Evolutionary conservation across 2,329 filamentous ascomycete species (phyloP), one percentile per base, ranked within the genome.

Genomic region (Rhytidhysteron rufulum): DNA sequence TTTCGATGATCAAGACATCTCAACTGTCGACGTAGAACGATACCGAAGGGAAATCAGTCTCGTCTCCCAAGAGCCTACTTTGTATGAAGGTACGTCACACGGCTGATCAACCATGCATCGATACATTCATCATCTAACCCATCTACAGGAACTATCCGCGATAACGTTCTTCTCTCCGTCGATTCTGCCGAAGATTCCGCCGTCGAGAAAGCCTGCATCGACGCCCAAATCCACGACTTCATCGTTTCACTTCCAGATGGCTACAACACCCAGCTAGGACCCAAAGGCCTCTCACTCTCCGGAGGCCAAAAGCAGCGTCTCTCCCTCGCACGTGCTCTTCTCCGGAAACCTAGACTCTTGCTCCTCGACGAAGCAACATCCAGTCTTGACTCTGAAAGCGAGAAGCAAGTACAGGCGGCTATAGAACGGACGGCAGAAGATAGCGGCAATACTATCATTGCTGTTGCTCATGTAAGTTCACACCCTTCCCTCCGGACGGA

Each of bases 51-150:
- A 65, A 10, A 47, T 74, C 35, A 65, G 66, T 8, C 64, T 74
- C 6, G 71, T 74, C 4, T 55, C 58, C 4, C 71, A 74, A 44
- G 71, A 74, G 39, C 68, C 71, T 11, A 67, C 65, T 0, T 60
- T 74, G 5, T 73, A 70, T 47, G 62, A 70, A 55, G 67, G 6
- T 17, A 13, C 4, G 5, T 16, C 4, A 31, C 29, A 5, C n/a
- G n/a, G n/a, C n/a, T n/a, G n/a, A n/a, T n/a, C n/a, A n/a, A n/a
- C n/a, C n/a, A n/a, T n/a, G n/a, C n/a, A n/a, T n/a, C n/a, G n/a
- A n/a, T n/a, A n/a, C n/a, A n/a, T n/a, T n/a, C n/a, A n/a, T n/a
- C n/a, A n/a, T n/a, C n/a, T n/a, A n/a, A n/a, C n/a, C n/a, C n/a
- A 4, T 42, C 5, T 15, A 13, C 32, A 15, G 38, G 66, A 42